These are phyloP conservation scores for Colletotrichum sp. DNA, from an alignment of 2,329 filamentous ascomycete species.

Conservation along the genomic window DNA sequence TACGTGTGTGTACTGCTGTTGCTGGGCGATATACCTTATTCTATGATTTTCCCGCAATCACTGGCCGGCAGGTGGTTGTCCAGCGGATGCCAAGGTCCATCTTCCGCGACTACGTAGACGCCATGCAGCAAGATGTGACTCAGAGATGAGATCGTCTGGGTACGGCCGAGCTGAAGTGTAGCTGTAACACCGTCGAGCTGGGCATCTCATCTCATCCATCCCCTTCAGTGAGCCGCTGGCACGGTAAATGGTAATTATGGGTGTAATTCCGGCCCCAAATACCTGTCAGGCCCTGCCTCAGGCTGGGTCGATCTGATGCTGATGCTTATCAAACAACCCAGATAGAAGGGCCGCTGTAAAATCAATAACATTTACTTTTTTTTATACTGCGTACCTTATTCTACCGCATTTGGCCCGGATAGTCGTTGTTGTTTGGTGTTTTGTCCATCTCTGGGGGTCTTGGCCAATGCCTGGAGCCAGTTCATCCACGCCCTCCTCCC, in stretches of 20 bases:
- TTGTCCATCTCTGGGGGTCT: not conserved
- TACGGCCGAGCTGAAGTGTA: not conserved
- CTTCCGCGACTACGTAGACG: not conserved
- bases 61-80: not conserved
- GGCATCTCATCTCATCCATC: not conserved
- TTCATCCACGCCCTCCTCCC: slow-evolving; percentile 4
- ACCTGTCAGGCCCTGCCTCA: not conserved
- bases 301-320: not conserved
- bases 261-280: not conserved
- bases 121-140: not conserved
- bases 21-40: not conserved
- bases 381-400: not conserved
- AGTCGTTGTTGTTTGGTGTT: not conserved
- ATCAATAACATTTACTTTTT: not conserved
- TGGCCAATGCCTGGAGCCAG: slow-evolving; percentile 1
- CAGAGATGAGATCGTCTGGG: not conserved
- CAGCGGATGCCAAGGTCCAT: not conserved
- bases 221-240: not conserved
- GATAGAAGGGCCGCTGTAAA: not conserved
- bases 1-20: not conserved
- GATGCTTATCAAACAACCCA: not conserved
- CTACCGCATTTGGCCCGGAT: not conserved
- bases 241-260: not conserved
- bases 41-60: not conserved
- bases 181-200: not conserved